phyloP scores from a whole-genome alignment of 257 asterid species.

The Solanum rostratum region DNA sequence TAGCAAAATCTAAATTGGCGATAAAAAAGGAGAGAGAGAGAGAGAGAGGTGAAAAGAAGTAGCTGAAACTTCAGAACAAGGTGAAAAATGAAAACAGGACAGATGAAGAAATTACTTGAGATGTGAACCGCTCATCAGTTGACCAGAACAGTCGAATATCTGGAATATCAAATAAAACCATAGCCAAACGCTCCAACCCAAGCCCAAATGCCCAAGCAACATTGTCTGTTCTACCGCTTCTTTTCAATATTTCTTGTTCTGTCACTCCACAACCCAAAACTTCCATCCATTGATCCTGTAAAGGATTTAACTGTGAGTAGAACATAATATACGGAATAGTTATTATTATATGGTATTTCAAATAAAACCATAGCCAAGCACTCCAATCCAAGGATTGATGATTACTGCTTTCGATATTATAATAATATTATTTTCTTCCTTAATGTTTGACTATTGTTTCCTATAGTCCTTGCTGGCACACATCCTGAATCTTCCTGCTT shows the following conservation, averaged over 20 bases:
- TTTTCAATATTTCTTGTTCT: constrained; percentile 91
- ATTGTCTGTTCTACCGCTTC: constrained; percentile 50
- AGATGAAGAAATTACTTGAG: constrained; percentile 50
- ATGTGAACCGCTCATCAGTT: constrained; percentile 79
- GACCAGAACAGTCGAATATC: constrained; percentile 97
- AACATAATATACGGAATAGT: not conserved
- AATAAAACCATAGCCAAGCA: constrained; percentile 83
- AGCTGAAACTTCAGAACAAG: not conserved
- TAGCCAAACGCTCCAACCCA: constrained; percentile 90
- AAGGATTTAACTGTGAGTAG: not conserved
- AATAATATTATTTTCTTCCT: not conserved
- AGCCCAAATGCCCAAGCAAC: constrained; percentile 99
- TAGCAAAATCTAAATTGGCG: not conserved
- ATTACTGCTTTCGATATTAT: not conserved
- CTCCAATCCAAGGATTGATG: constrained; percentile 65
- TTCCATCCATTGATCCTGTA: constrained; percentile 91
- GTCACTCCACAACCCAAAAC: constrained; percentile 97
- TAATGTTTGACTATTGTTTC: not conserved
- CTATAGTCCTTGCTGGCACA: not conserved
- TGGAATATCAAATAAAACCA: constrained; percentile 93
- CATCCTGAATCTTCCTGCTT: not conserved
- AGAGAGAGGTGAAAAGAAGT: not conserved
- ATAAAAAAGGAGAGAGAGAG: not conserved
- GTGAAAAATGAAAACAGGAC: not conserved
- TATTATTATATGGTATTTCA: constrained; percentile 63